Conservation (phyloP, 2,329 filamentous ascomycete genomes). For the Fusarium liriodendri region DNA sequence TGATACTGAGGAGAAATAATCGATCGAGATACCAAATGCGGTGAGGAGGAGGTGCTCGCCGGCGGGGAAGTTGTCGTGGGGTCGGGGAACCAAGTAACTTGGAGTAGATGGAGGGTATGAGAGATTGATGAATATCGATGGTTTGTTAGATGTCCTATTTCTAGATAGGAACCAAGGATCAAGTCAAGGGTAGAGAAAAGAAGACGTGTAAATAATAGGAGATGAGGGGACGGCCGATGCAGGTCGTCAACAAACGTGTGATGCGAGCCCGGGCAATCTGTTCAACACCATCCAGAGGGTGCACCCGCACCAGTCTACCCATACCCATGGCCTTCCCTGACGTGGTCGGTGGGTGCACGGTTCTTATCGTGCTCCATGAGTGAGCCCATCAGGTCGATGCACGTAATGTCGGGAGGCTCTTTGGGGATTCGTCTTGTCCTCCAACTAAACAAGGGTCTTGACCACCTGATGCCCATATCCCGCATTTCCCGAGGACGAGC, state of each 20-base stretch:
- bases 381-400: conserved; percentile 44
- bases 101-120: conserved; percentile 13
- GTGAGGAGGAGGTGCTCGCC: conserved; percentile 17
- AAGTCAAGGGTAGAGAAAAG: conserved; percentile 24
- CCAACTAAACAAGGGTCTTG: conserved; percentile 34
- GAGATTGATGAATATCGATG: conserved; percentile 5
- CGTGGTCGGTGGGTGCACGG: conserved; percentile 45
- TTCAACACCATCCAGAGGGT: conserved; percentile 45
- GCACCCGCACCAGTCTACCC: conserved; percentile 42
- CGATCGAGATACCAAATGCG: conserved; percentile 34
- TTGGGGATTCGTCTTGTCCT: conserved; percentile 28
- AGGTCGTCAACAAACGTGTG: conserved; percentile 42
- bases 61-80: conserved; percentile 21
- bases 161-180: conserved; percentile 16
- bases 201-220: conserved; percentile 34
- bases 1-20: conserved; percentile 10
- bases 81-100: neutral
- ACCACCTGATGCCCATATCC: conserved; percentile 42
- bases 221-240: conserved; percentile 38
- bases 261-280: conserved; percentile 43
- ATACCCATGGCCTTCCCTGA: conserved; percentile 45
- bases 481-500: conserved; percentile 24
- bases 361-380: conserved; percentile 39
- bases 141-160: conserved; percentile 11
- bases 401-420: conserved; percentile 42